Base-by-base conservation (phyloP, 208 protist genomes). In the Trypanosoma lewisi region DNA sequence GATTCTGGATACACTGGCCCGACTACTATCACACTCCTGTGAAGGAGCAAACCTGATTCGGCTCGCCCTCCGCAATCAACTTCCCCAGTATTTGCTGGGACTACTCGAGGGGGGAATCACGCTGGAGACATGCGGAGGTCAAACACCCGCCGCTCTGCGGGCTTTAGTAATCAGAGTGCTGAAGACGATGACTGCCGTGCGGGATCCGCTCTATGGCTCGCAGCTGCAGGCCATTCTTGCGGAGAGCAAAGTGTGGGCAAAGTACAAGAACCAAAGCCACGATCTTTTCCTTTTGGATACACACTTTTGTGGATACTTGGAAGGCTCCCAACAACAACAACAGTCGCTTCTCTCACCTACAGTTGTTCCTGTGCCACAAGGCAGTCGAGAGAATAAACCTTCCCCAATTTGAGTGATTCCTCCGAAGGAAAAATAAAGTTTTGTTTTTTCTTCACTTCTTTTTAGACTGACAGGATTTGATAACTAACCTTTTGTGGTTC, bases 221-320 rank as follows among this genome's bases (percentile, higher is more conserved):
- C 37, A 64, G 14, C 61, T 94, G 17, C 63, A 83, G 36, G 37
- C 58, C 11, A 42, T 87, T 28, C 85, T 97, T 21, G 64, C 74
- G 2, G 39, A 75, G 41, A 92, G 77, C 56, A 14, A 49, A 0
- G 77, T 94, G 7, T 97, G 93, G 90, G 41, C 33, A 37, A 93
- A 89, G 59, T 97, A 95, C 79, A 87, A 93, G 61, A 64, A 90
- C 45, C 90, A 96, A 63, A 95, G 86, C 53, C 93, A 97, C 67
- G 93, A 97, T 42, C 63, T 97, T 37, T 97, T 97, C 67, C 80
- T 97, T 44, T 78, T 76, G 9, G 65, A 80, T 30, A 74, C 66
- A 2, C 63, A 51, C 21, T 75, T 85, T 53, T 78, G 72, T n/a
- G 87, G 87, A 16, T 91, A 85, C 59, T 50, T 94, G 33, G 87